phyloP scores from a whole-genome alignment of 1,139 yeast species.

The Hemisphaericaspora subhashii region DNA sequence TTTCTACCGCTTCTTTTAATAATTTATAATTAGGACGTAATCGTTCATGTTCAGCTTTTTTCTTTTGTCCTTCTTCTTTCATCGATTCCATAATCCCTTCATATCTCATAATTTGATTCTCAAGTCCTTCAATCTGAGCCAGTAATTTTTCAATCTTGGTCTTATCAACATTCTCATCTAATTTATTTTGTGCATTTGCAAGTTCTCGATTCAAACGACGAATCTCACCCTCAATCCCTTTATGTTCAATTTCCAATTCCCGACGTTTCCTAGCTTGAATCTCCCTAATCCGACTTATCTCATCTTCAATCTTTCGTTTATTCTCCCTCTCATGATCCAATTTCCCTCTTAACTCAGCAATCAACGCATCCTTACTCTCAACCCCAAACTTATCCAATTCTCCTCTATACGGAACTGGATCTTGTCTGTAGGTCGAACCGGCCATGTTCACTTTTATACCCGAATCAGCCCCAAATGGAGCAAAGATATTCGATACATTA shows the following conservation, averaged over 20 bases:
- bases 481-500: slow-evolving; percentile 50
- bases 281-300: too few relatives aligned
- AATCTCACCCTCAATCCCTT: slow-evolving; percentile 18
- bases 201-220: slow-evolving; percentile 19
- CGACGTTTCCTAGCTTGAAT: slow-evolving; percentile 16
- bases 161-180: slow-evolving; percentile 37
- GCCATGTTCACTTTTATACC: slow-evolving; percentile 43
- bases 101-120: slow-evolving; percentile 25
- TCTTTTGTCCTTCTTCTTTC: slow-evolving; percentile 22
- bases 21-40: too few relatives aligned
- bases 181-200: slow-evolving; percentile 25
- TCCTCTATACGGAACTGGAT: slow-evolving; percentile 52
- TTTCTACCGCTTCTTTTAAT: too few relatives aligned
- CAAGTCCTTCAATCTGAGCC: slow-evolving; percentile 30
- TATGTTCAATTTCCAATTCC: slow-evolving; percentile 16
- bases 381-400: slow-evolving; percentile 33
- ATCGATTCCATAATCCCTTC: slow-evolving; percentile 31
- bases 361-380: slow-evolving; percentile 20
- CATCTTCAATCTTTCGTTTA: slow-evolving; percentile 20
- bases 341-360: slow-evolving; percentile 18
- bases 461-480: slow-evolving; percentile 40
- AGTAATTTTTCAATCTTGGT: slow-evolving; percentile 32
- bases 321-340: slow-evolving; percentile 17
- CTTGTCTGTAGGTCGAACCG: slow-evolving; percentile 50
- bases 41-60: slow-evolving; percentile 5